These are phyloP conservation scores for Globisporangium splendens DNA, from an alignment of 352 stramenopile genomes.

Conservation along the genomic window DNA sequence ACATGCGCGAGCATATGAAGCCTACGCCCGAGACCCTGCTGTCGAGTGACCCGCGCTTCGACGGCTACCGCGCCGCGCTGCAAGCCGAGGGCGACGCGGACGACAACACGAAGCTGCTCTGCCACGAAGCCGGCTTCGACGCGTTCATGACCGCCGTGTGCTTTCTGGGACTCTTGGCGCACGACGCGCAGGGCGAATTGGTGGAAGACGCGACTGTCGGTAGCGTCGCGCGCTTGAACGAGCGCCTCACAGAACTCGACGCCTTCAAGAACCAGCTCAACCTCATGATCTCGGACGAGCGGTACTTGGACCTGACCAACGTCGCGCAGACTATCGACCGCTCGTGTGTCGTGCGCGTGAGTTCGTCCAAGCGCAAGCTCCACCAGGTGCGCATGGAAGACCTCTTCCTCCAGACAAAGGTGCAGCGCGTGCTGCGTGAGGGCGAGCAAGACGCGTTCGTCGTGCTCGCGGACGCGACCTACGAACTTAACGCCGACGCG, in stretches of 20 bases:
- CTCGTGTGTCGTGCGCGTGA: slow-evolving; percentile 57
- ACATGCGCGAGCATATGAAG: slow-evolving; percentile 67
- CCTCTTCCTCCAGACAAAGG: slow-evolving; percentile 57
- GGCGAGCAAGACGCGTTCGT: slow-evolving; percentile 62
- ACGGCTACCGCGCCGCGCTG: slow-evolving; percentile 59
- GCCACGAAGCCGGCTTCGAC: slow-evolving; percentile 84
- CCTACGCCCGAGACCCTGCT: slow-evolving; percentile 51
- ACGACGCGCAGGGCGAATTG: slow-evolving; percentile 51
- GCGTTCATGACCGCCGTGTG: slow-evolving; percentile 83
- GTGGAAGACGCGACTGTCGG: slow-evolving; percentile 21
- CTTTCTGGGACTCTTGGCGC: slow-evolving; percentile 63
- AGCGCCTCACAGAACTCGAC: slow-evolving; percentile 44
- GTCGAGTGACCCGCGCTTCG: slow-evolving; percentile 48
- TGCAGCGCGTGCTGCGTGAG: slow-evolving; percentile 61
- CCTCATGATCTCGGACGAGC: slow-evolving; percentile 74
- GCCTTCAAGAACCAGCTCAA: slow-evolving; percentile 72
- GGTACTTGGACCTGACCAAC: slow-evolving; percentile 54
- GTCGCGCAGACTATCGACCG: slow-evolving; percentile 61
- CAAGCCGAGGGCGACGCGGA: slow-evolving; percentile 43
- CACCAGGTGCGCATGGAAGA: slow-evolving; percentile 65
- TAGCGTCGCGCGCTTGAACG: slow-evolving; percentile 26
- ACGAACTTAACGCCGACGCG: slow-evolving; percentile 28
- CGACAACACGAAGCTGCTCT: slow-evolving; percentile 38
- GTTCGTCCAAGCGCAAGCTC: slow-evolving; percentile 56
- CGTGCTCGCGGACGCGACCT: slow-evolving; percentile 27